A percentile compares a stretch with the other conserved stretches of the same genome.
Evolutionary conservation across 1,139 yeast species (phyloP).

Genomic region (Saccharomyces uvarum): DNA sequence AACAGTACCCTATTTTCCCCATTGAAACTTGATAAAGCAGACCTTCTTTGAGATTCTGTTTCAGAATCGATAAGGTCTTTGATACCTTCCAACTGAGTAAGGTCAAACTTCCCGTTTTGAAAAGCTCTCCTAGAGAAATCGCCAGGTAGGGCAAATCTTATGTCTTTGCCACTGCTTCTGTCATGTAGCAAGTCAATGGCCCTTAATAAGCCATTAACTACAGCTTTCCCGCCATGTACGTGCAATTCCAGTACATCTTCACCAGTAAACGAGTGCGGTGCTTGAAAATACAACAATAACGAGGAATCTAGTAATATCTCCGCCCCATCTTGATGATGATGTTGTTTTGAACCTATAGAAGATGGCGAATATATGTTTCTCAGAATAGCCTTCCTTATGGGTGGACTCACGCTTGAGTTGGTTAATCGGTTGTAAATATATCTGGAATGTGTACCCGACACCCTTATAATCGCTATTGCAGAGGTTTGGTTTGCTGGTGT

Average conservation of each 20-base stretch:
- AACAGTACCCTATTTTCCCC: slow-evolving; percentile 58
- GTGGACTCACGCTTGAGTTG: slow-evolving; percentile 33
- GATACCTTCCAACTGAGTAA: slow-evolving; percentile 87
- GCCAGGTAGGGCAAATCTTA: slow-evolving; percentile 85
- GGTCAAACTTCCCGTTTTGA: slow-evolving; percentile 54
- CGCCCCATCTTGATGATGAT: slow-evolving; percentile 9
- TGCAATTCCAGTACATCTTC: slow-evolving; percentile 85
- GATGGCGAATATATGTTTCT: slow-evolving; percentile 44
- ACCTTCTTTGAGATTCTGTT: slow-evolving; percentile 76
- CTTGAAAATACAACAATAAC: slow-evolving; percentile 55
- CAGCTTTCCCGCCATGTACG: slow-evolving; percentile 89
- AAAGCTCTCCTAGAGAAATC: slow-evolving; percentile 86
- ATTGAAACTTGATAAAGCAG: slow-evolving; percentile 64
- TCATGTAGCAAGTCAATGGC: slow-evolving; percentile 50
- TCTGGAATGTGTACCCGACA: slow-evolving; percentile 63
- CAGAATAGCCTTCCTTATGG: slow-evolving; percentile 49
- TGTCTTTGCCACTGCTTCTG: slow-evolving; percentile 33
- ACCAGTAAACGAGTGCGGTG: slow-evolving; percentile 83
- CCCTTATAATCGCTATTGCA: slow-evolving; percentile 79
- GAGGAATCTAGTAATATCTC: slow-evolving; percentile 64
- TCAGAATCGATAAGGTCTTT: slow-evolving; percentile 89
- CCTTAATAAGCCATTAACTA: slow-evolving; percentile 56
- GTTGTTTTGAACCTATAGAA: not conserved
- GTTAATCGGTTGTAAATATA: slow-evolving; percentile 35
- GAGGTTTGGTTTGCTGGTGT: slow-evolving; percentile 67